Evolutionary conservation across 2,329 filamentous ascomycete species (phyloP).

Genomic region (Diaporthe sp.): DNA sequence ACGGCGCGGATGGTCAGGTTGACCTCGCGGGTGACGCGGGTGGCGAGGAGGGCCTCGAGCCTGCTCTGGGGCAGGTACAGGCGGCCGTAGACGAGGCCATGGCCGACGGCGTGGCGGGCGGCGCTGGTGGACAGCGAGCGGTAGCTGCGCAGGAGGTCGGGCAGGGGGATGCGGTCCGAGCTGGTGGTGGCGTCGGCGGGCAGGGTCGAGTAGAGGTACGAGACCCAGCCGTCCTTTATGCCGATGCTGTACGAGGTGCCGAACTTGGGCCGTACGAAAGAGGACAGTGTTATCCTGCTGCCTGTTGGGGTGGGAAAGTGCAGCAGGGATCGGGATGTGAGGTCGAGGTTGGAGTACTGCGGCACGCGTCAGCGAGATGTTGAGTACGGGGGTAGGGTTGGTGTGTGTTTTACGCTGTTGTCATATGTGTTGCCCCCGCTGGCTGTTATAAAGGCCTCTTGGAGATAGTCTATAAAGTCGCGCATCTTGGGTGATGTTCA

Average conservation of each 20-base stretch:
- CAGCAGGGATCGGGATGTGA: conserved; percentile 67
- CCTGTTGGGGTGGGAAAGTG: conserved; percentile 90
- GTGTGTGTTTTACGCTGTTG: conserved; percentile 35
- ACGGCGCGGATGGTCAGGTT: conserved; percentile 87
- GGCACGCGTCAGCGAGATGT: neutral
- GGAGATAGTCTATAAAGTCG: conserved; percentile 41
- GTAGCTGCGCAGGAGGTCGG: conserved; percentile 85
- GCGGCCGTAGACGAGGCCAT: conserved; percentile 79
- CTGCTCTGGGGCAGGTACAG: conserved; percentile 88
- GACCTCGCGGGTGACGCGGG: conserved; percentile 81
- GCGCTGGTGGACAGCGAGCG: conserved; percentile 73
- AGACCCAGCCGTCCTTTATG: conserved; percentile 95
- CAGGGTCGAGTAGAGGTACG: conserved; percentile 93
- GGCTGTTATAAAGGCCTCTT: conserved; percentile 39
- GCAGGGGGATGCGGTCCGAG: conserved; percentile 82
- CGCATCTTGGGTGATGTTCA: conserved; percentile 32
- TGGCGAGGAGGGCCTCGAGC: conserved; percentile 87
- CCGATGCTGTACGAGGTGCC: conserved; percentile 95
- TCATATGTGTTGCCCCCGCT: conserved; percentile 43
- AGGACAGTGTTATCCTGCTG: conserved; percentile 88
- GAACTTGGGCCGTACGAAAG: conserved; percentile 92
- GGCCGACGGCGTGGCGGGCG: conserved; percentile 35
- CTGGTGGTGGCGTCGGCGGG: conserved; percentile 74
- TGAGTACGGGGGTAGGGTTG: neutral
- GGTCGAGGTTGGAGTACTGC: conserved; percentile 61